A percentile compares a stretch with the other conserved stretches of the same genome.
Evolutionary conservation across 257 asterid species (phyloP).

Genomic region (Henckelia pumila): DNA sequence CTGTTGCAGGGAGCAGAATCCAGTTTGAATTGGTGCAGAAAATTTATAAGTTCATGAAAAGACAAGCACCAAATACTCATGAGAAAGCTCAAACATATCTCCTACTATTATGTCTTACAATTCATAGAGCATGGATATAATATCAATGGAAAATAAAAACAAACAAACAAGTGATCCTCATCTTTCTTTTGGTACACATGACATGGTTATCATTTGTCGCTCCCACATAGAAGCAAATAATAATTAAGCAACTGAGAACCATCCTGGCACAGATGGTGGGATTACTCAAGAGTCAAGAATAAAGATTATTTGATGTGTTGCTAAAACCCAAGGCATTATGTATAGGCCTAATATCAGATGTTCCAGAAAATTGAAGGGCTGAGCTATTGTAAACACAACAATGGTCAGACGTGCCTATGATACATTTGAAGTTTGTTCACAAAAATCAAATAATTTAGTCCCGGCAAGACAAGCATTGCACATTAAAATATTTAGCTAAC

Average conservation of each 20-base stretch:
- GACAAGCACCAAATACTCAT: constrained; percentile 14
- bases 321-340: constrained; percentile 8
- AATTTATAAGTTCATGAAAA: constrained; percentile 3
- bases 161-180: constrained; percentile 7
- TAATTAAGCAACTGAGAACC: background rate
- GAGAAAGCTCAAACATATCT: constrained; percentile 8
- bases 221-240: constrained; percentile 7
- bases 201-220: constrained; percentile 2
- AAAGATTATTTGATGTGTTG: background rate
- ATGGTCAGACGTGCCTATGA: background rate
- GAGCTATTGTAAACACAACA: background rate
- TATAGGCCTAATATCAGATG: constrained; percentile 8
- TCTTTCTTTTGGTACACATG: background rate
- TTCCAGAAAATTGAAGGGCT: constrained; percentile 8
- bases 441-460: constrained; percentile 2
- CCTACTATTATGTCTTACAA: background rate
- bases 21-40: constrained; percentile 14
- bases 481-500: constrained; percentile 13
- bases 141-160: background rate
- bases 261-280: constrained; percentile 5
- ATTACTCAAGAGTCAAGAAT: background rate
- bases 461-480: constrained; percentile 7
- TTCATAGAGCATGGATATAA: background rate
- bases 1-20: constrained; percentile 35
- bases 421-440: background rate